Conservation (phyloP, 2,329 filamentous ascomycete species). For the Ceratocystis alfenasii region DNA sequence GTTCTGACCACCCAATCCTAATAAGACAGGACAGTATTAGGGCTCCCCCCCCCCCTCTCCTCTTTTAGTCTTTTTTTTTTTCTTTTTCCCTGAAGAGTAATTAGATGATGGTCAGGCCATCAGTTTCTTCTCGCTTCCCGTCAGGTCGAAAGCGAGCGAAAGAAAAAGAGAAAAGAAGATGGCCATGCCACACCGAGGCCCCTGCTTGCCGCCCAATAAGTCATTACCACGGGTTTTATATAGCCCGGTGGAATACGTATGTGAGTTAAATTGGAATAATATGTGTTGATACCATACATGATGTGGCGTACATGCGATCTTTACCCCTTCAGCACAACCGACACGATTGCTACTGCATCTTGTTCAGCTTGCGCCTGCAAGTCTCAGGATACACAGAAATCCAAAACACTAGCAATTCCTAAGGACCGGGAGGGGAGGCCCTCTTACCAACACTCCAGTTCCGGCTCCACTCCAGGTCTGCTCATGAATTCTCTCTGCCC, state of each 20-base stretch:
- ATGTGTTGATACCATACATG: too few relatives aligned
- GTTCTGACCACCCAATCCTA: neutral
- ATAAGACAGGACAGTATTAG: neutral
- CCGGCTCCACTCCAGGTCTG: neutral
- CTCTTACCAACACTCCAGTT: neutral
- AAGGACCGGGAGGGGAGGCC: neutral
- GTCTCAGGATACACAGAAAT: slow-evolving; percentile 2
- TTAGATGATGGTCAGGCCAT: neutral
- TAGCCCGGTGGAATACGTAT: neutral
- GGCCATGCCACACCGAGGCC: neutral
- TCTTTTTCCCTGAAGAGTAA: neutral
- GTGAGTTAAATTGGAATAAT: too few relatives aligned
- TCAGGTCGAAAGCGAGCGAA: neutral
- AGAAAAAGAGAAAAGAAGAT: neutral
- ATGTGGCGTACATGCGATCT: too few relatives aligned
- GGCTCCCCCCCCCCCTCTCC: too few relatives aligned
- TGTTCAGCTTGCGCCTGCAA: neutral
- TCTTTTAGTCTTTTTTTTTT: neutral
- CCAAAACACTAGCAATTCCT: neutral
- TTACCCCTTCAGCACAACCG: neutral
- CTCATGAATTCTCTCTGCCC: neutral
- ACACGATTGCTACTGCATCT: neutral
- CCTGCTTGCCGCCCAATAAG: neutral
- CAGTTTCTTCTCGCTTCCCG: neutral
- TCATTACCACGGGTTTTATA: neutral